These are phyloP conservation scores for Selaginella tamariscina DNA, from an alignment of 75 land plant species.

Conservation along the genomic window DNA sequence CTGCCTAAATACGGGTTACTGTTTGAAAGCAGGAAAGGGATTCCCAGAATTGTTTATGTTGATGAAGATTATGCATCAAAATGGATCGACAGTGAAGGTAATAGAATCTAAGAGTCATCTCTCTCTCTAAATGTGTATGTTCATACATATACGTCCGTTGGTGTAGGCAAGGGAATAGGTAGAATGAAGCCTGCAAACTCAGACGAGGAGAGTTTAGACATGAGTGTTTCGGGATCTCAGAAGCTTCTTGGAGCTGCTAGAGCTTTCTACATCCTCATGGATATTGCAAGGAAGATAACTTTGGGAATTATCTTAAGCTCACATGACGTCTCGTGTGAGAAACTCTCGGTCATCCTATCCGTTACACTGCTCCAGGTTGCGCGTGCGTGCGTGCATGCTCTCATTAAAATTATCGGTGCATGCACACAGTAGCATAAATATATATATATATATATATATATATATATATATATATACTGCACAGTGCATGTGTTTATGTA, in stretches of 20 bases:
- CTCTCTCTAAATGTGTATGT: too few species aligned
- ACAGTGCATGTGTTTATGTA: too few species aligned
- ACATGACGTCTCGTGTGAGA: background rate
- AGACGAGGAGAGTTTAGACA: background rate
- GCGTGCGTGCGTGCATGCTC: too few species aligned
- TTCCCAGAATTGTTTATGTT: background rate
- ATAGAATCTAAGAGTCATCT: too few species aligned
- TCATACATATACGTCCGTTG: too few species aligned
- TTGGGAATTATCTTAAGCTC: background rate
- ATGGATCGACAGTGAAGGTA: slow-evolving; percentile 9
- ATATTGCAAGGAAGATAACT: background rate
- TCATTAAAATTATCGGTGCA: too few species aligned
- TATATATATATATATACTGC: too few species aligned
- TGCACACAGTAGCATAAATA: too few species aligned
- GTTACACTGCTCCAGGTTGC: background rate
- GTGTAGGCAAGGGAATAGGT: background rate
- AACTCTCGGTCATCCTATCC: background rate
- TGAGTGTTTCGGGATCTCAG: background rate
- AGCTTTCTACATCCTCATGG: background rate
- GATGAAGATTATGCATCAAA: background rate
- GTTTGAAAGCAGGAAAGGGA: background rate
- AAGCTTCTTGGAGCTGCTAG: background rate
- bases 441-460: too few species aligned
- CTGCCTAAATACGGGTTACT: background rate
- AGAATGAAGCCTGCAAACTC: slow-evolving; percentile 1